A percentile compares a stretch with the other conserved stretches of the same genome.
Evolutionary conservation across 305 asterid genomes (phyloP).

Genomic region (Fraxinus albicans): DNA sequence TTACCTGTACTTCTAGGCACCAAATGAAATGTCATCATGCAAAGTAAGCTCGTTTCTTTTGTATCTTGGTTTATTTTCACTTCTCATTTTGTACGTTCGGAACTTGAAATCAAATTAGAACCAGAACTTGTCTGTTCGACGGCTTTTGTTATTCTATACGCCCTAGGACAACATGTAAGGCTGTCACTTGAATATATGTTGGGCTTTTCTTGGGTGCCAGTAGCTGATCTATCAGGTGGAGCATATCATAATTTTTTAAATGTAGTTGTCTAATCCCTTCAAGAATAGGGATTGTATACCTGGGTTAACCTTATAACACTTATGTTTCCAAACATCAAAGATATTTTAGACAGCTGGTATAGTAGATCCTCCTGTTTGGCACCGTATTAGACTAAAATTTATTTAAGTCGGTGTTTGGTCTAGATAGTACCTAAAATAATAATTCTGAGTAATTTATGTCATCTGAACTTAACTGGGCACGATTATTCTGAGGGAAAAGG

Average conservation of each 20-base stretch:
- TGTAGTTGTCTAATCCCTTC: neutral
- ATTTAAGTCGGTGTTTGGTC: neutral
- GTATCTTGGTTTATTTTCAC: neutral
- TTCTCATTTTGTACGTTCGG: neutral
- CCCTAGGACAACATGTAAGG: neutral
- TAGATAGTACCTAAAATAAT: neutral
- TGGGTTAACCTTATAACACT: neutral
- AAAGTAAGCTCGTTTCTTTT: neutral
- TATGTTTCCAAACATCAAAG: no score
- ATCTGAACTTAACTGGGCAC: neutral
- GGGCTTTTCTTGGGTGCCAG: neutral
- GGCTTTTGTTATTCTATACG: neutral
- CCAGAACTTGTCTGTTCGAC: neutral
- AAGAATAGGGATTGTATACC: neutral
- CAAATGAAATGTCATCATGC: neutral
- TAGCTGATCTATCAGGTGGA: neutral
- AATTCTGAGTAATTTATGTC: neutral
- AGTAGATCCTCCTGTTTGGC: neutral
- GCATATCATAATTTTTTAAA: no score
- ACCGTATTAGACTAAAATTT: neutral
- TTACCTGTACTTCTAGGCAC: neutral
- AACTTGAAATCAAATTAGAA: neutral
- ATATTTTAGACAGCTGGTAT: no score
- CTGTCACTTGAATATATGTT: neutral
- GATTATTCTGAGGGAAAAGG: no score